phyloP scores from a whole-genome alignment of 352 stramenopile species.

The Phytophthora tubulina region DNA sequence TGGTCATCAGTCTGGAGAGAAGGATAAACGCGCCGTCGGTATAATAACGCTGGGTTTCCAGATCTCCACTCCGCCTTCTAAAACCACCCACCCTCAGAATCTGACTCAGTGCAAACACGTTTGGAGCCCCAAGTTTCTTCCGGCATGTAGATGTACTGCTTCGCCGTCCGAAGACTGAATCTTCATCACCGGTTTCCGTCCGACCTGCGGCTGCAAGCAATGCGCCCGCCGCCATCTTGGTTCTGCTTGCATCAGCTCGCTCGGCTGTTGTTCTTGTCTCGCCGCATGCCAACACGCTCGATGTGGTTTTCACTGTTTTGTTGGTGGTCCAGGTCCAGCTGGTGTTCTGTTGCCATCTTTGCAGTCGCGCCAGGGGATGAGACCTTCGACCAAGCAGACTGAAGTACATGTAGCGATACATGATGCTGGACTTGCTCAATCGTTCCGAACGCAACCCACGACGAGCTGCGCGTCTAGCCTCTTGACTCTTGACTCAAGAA shows the following conservation, averaged over 20 bases:
- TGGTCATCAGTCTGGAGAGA: no score
- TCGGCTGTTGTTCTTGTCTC: background rate
- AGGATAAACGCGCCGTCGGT: no score
- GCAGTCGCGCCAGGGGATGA: conserved; percentile 20
- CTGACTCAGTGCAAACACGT: background rate
- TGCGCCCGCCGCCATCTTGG: background rate
- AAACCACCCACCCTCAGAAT: no score
- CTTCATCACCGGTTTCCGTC: no score
- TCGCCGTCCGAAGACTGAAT: background rate
- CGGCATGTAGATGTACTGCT: background rate
- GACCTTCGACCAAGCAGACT: conserved; percentile 13
- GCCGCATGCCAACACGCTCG: background rate
- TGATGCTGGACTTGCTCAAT: no score
- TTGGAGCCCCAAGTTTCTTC: background rate
- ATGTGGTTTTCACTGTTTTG: background rate
- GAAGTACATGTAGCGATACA: background rate
- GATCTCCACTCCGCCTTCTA: no score
- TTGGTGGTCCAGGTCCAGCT: background rate
- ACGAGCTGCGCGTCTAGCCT: background rate
- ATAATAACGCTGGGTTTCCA: no score
- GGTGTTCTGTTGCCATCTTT: conserved; percentile 13
- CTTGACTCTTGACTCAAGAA: no score
- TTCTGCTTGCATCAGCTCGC: background rate
- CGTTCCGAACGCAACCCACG: background rate
- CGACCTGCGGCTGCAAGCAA: background rate